phyloP scores from a whole-genome alignment of 1,284 basidiomycete genomes.

The Cryptococcus hybrid region DNA sequence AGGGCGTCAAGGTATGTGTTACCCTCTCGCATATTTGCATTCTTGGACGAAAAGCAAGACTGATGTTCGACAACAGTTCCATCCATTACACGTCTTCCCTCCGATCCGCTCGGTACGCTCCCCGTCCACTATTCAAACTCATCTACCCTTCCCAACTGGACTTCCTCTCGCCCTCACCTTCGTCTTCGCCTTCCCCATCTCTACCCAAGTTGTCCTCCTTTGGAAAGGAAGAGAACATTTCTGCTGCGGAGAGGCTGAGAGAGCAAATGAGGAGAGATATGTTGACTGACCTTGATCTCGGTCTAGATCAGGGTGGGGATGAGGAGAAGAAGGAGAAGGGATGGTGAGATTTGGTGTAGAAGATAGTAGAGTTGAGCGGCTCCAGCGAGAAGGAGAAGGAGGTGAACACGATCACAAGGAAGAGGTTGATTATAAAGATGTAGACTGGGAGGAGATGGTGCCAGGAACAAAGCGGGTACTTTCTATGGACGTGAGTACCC shows the following conservation, averaged over 20 bases:
- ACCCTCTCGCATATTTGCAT: background rate
- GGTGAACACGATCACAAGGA: background rate
- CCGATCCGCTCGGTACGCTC: slow-evolving; percentile 25
- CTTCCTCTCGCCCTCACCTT: slow-evolving; percentile 21
- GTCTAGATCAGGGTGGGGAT: slow-evolving; percentile 17
- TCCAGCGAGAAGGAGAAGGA: slow-evolving; percentile 1
- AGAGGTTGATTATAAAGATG: slow-evolving; percentile 14
- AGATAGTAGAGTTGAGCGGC: background rate
- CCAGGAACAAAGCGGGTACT: slow-evolving; percentile 43
- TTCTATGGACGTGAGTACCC: slow-evolving; percentile 43
- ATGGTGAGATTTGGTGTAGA: background rate
- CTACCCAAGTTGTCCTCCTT: slow-evolving; percentile 1
- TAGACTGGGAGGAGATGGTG: slow-evolving; percentile 40
- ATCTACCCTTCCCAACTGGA: slow-evolving; percentile 36
- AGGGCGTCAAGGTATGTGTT: slow-evolving; percentile 52
- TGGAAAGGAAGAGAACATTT: slow-evolving; percentile 23
- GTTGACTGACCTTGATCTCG: slow-evolving; percentile 25
- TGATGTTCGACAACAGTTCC: slow-evolving; percentile 31
- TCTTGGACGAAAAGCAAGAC: background rate
- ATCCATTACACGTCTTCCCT: slow-evolving; percentile 44
- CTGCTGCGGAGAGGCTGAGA: slow-evolving; percentile 38
- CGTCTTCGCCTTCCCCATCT: slow-evolving; percentile 7
- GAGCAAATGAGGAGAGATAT: slow-evolving; percentile 47
- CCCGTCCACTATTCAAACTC: slow-evolving; percentile 32
- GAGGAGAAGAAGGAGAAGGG: slow-evolving; percentile 2